Evolutionary conservation across 1,284 basidiomycete genomes (phyloP), one percentile per base, ranked within the genome.

Genomic region (Schizopora paradoxa): DNA sequence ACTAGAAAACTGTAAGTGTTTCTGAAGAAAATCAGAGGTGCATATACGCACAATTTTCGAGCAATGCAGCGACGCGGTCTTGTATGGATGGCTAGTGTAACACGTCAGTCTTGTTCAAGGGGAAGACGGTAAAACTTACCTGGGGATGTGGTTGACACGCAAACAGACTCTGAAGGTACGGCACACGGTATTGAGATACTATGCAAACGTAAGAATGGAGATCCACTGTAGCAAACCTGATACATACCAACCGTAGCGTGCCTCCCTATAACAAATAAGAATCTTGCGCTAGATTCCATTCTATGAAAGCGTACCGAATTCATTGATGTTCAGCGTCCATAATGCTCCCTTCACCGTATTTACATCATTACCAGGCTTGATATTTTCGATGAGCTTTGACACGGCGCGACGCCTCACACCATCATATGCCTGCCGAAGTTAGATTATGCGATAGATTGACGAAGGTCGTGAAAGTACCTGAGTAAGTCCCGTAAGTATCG

Each of bases 261-360:
- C 61, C 76, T 80, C 7, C 63, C 69, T 70, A 29, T 26, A 28
- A 11, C 34, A 22, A 33, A 47, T 38, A 6, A 47, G n/a, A n/a
- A n/a, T 7, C 41, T 10, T 14, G 2, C 5, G 13, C 7, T 16
- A 49, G 11, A 35, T 29, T 37, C 5, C 2, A 36, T n/a, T 27
- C n/a, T n/a, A n/a, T 0, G 22, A 28, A 14, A 31, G 51, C 65
- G 48, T 54, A 63, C 79, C 78, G 51, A 87, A 82, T 4, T 71
- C 70, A 11, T 79, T 70, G 22, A 72, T 69, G 54, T 85, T 85
- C 22, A 97, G 66, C 4, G 90, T 85, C 75, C 91, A 92, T 7
- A 97, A 66, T 0, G 92, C 91, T 11, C 91, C 91, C 67, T 97
- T 96, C 80, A 93, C 91, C 34, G 84, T 75, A 62, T 94, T 90